Evolutionary conservation across 2,329 filamentous ascomycete genomes (phyloP).

Genomic region (Talaromyces sp.): DNA sequence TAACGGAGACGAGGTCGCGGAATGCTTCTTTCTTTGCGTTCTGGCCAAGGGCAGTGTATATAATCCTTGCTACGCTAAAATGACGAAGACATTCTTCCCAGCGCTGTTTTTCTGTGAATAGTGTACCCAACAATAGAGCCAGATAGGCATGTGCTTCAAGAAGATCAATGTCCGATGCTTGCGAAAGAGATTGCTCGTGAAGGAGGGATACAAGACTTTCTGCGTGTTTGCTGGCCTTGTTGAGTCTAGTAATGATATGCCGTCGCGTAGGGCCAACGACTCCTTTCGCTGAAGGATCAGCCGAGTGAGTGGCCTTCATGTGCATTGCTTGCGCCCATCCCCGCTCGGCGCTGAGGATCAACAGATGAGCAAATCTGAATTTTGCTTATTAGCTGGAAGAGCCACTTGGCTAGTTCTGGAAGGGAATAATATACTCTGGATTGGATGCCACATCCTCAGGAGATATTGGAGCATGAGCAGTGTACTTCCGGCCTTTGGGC

Average conservation of each 20-base stretch:
- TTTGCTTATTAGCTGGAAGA: background rate
- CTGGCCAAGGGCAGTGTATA: conserved; percentile 72
- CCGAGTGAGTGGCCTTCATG: conserved; percentile 77
- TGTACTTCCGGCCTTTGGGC: conserved; percentile 81
- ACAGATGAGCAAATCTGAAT: conserved; percentile 67
- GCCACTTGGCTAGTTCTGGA: background rate
- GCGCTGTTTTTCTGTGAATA: conserved; percentile 79
- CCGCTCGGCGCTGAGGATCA: conserved; percentile 80
- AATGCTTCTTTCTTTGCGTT: conserved; percentile 68
- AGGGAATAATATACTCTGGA: conserved; percentile 60
- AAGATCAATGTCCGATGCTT: conserved; percentile 65
- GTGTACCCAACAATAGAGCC: conserved; percentile 68
- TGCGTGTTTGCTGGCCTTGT: conserved; percentile 71
- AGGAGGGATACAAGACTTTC: conserved; percentile 64
- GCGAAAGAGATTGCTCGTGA: conserved; percentile 57
- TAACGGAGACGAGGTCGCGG: conserved; percentile 79
- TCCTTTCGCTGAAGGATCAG: conserved; percentile 66
- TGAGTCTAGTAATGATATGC: conserved; percentile 82
- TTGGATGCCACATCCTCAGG: conserved; percentile 70
- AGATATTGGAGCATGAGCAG: conserved; percentile 64
- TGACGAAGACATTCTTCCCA: conserved; percentile 75
- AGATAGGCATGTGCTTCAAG: conserved; percentile 85
- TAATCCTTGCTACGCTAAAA: conserved; percentile 72
- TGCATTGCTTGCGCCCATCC: conserved; percentile 96
- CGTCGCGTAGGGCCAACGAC: conserved; percentile 75